A percentile compares a stretch with the other conserved stretches of the same genome.
These are phyloP conservation scores for Cystofilobasidium bisporidii DNA, from an alignment of 768 basidiomycete species.

Conservation along the genomic window DNA sequence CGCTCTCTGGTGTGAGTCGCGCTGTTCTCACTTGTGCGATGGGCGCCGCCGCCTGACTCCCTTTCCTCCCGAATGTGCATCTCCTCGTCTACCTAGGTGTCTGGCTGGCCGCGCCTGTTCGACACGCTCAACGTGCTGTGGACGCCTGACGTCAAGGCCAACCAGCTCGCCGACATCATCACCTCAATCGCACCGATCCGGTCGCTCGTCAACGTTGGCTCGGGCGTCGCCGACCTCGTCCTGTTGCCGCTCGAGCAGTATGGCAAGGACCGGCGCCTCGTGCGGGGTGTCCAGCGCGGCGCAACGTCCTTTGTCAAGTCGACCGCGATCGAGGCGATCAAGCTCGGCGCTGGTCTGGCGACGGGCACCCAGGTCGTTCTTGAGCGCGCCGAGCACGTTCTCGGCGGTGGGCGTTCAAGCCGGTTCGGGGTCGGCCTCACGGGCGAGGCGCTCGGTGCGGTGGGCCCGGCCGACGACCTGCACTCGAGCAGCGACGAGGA, in stretches of 20 bases:
- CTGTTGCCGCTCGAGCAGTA: conserved; percentile 94
- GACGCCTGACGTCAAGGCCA: conserved; percentile 99
- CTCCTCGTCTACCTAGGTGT: conserved; percentile 62
- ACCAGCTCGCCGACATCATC: conserved; percentile 91
- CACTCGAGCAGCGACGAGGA: conserved; percentile 25
- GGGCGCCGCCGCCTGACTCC: not conserved
- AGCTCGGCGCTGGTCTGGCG: conserved; percentile 82
- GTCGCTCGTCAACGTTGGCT: conserved; percentile 93
- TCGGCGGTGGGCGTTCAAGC: conserved; percentile 50
- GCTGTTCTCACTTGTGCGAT: not conserved
- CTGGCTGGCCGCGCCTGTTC: conserved; percentile 82
- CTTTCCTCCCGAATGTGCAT: not conserved
- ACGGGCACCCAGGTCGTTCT: conserved; percentile 97
- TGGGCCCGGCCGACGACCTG: conserved; percentile 31
- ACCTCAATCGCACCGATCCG: conserved; percentile 94
- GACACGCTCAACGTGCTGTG: conserved; percentile 92
- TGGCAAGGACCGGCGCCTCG: conserved; percentile 86
- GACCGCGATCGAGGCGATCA: conserved; percentile 90
- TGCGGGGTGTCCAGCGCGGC: conserved; percentile 87
- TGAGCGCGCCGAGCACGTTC: conserved; percentile 82
- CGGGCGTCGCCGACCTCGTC: conserved; percentile 90
- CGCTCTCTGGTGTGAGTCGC: conserved; percentile 69
- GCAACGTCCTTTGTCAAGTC: conserved; percentile 86
- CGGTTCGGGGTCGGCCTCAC: conserved; percentile 59
- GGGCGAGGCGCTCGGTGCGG: conserved; percentile 51